Evolutionary conservation across 2,329 filamentous ascomycete genomes (phyloP), one percentile per base, ranked within the genome.

Genomic region (Metarhizium robertsii): DNA sequence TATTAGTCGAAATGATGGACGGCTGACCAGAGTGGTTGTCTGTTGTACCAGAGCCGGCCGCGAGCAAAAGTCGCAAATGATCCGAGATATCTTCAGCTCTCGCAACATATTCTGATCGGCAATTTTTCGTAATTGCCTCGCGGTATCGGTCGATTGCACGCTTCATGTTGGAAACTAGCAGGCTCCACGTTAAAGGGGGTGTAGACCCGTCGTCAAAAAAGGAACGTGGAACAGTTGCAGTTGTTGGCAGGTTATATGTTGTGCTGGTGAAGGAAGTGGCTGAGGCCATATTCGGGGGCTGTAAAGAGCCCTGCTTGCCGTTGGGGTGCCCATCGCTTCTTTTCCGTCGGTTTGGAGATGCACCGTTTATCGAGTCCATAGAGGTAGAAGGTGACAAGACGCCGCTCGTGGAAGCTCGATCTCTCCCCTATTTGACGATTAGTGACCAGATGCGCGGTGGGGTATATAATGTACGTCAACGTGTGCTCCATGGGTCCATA

Each of bases 1-100:
- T 97, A 76, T 99, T 99, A 5, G 90, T 95, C 6, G 92, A 96
- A 58, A 99, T 99, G 65, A 99, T 96, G n/a, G 94, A 97, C 4
- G 94, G 94, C 63, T 97, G 95, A 46, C 94, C 94, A 20, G 94
- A 97, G 69, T 99, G 94, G 67, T 99, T 99, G 72, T 99, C 94
- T 0, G 94, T 99, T 2, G 94, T 99, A 55, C 92, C 91, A 38
- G 94, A 99, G 8, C 92, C 94, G 55, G 94, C 94, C 34, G 92
- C 92, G n/a, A 99, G 83, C 7, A 99, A 81, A 61, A 97, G 79
- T 55, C 94, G 88, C 55, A 99, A 77, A 69, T 99, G 92, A 68
- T 99, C 94, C 5, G 94, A 97, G 53, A 99, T 96, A 67, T 99
- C 92, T 71, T 99, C 94, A n/a, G 94, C 94, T 59, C 88, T 83